Conservation (phyloP, 176 grass and related monocot genomes). For the Otatea glauca region DNA sequence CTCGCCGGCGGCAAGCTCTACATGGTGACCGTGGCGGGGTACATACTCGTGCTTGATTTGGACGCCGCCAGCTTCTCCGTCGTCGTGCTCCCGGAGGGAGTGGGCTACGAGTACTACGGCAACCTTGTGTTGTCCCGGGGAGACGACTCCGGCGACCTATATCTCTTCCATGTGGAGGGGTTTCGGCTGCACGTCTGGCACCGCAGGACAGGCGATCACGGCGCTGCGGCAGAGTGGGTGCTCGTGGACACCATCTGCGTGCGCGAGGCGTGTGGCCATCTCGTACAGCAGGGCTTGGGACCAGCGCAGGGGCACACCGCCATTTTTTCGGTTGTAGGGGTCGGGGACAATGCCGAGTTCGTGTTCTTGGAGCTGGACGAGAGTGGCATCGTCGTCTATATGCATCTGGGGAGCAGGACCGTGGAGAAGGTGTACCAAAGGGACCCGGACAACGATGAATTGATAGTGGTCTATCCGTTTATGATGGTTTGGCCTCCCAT, state of each 20-base stretch:
- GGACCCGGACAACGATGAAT: background rate
- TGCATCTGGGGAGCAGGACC: background rate
- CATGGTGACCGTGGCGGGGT: background rate
- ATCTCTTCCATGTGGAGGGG: background rate
- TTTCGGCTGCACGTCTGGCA: slow-evolving; percentile 19
- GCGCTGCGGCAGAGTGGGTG: background rate
- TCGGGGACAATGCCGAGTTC: slow-evolving; percentile 9
- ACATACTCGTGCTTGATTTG: background rate
- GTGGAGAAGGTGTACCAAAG: slow-evolving; percentile 23
- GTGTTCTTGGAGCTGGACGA: background rate
- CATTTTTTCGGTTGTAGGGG: background rate
- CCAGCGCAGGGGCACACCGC: no score
- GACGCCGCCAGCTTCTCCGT: background rate
- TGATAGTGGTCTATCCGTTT: background rate
- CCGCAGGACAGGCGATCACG: background rate
- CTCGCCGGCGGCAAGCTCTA: slow-evolving; percentile 21
- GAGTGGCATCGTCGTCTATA: background rate
- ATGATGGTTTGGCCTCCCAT: background rate
- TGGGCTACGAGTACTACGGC: background rate
- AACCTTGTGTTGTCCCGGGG: background rate
- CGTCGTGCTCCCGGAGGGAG: background rate
- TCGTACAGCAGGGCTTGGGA: background rate
- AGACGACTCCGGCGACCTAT: background rate
- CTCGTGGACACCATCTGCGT: slow-evolving; percentile 5
- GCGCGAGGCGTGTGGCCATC: background rate